These are phyloP conservation scores for Euclidium syriacum DNA, from an alignment of 345 rosid species.

Conservation along the genomic window DNA sequence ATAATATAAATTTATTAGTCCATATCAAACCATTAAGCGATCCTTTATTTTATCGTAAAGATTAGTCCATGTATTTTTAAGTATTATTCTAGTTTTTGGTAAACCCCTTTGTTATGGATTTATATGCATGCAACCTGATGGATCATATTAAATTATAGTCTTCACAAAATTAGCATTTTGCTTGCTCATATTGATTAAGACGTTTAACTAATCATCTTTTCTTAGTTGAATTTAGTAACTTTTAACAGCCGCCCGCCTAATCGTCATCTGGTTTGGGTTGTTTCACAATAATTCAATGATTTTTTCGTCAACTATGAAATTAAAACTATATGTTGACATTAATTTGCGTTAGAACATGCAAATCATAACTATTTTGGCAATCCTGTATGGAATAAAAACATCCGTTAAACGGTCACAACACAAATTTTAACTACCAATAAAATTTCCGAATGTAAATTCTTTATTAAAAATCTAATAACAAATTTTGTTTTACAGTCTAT, in stretches of 20 bases:
- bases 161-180: slow-evolving; percentile 5
- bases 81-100: slow-evolving; percentile 4
- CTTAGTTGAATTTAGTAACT: background rate
- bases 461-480: too few relatives aligned
- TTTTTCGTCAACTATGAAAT: background rate
- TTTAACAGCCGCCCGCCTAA: slow-evolving; percentile 7
- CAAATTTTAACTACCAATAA: background rate
- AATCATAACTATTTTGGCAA: background rate
- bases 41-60: background rate
- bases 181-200: slow-evolving; percentile 12
- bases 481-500: too few relatives aligned
- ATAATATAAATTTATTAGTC: background rate
- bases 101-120: background rate
- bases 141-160: background rate
- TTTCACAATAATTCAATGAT: background rate
- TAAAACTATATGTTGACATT: background rate
- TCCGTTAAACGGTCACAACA: background rate
- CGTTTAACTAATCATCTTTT: slow-evolving; percentile 6
- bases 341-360: background rate
- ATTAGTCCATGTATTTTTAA: background rate
- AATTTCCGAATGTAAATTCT: too few relatives aligned
- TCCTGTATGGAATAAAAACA: background rate
- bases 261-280: background rate
- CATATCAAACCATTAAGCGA: background rate
- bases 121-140: slow-evolving; percentile 1